These are phyloP conservation scores for Drechslerella coelobrocha DNA, from an alignment of 2,329 filamentous ascomycete species.

Conservation along the genomic window DNA sequence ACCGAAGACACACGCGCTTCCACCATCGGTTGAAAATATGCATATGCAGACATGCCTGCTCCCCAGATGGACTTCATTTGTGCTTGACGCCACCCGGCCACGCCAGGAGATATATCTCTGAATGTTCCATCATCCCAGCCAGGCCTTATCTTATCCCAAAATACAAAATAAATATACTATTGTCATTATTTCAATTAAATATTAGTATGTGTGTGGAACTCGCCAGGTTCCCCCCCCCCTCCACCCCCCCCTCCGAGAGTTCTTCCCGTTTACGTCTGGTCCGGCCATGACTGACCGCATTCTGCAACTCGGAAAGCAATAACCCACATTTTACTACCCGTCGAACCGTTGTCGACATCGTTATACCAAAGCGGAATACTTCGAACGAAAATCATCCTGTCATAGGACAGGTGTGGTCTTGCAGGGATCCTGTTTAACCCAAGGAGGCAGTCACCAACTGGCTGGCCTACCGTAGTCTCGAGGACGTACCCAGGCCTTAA, in stretches of 20 bases:
- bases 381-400: slow-evolving; percentile 37
- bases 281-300: slow-evolving; percentile 10
- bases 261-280: slow-evolving; percentile 12
- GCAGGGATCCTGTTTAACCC: slow-evolving; percentile 18
- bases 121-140: slow-evolving; percentile 14
- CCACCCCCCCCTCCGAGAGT: background rate
- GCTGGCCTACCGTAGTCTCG: background rate
- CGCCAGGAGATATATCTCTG: slow-evolving; percentile 19
- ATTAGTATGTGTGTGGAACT: background rate
- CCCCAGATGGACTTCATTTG: slow-evolving; percentile 4
- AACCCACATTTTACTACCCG: slow-evolving; percentile 33
- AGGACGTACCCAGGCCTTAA: slow-evolving; percentile 28
- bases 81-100: slow-evolving; percentile 3
- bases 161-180: background rate
- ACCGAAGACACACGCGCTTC: slow-evolving; percentile 18
- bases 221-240: slow-evolving; percentile 1
- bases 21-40: slow-evolving; percentile 1
- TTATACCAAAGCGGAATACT: slow-evolving; percentile 37
- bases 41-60: slow-evolving; percentile 3
- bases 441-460: slow-evolving; percentile 34
- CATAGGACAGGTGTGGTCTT: slow-evolving; percentile 20
- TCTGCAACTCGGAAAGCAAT: slow-evolving; percentile 38
- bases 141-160: slow-evolving; percentile 7
- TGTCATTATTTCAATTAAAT: too few relatives aligned
- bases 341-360: slow-evolving; percentile 37